A percentile compares a stretch with the other conserved stretches of the same genome.
Conservation (phyloP, 2,329 filamentous ascomycete genomes). For the Knufia petricola region DNA sequence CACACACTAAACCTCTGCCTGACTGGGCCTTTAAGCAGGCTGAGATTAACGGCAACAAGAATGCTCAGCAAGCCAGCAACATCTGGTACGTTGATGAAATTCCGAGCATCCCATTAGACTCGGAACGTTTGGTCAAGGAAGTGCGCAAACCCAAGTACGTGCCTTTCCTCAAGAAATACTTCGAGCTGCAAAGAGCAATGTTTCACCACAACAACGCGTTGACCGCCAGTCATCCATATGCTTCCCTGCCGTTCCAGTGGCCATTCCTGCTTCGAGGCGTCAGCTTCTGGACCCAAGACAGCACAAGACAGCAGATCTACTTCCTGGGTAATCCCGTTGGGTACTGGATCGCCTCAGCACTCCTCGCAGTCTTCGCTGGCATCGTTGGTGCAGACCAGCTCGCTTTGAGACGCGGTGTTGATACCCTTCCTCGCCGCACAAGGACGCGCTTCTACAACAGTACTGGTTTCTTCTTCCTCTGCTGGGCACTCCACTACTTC, state of each 20-base stretch:
- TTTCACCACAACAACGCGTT: slow-evolving; percentile 99
- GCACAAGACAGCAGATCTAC: slow-evolving; percentile 93
- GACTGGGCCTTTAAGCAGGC: slow-evolving; percentile 97
- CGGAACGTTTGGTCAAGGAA: slow-evolving; percentile 64
- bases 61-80: slow-evolving; percentile 78
- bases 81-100: slow-evolving; percentile 92
- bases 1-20: slow-evolving; percentile 84
- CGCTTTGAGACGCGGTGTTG: slow-evolving; percentile 81
- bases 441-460: slow-evolving; percentile 95
- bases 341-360: slow-evolving; percentile 91
- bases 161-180: slow-evolving; percentile 87
- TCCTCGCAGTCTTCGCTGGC: slow-evolving; percentile 86
- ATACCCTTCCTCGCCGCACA: slow-evolving; percentile 83
- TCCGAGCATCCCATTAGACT: slow-evolving; percentile 62
- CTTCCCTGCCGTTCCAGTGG: slow-evolving; percentile 93
- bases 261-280: slow-evolving; percentile 94
- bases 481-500: slow-evolving; percentile 94
- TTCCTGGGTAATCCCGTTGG: slow-evolving; percentile 94
- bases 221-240: slow-evolving; percentile 92
- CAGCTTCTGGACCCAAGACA: slow-evolving; percentile 97
- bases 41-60: slow-evolving; percentile 99
- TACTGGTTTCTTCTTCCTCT: slow-evolving; percentile 97
- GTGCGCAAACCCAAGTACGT: slow-evolving; percentile 70
- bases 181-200: slow-evolving; percentile 95
- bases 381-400: slow-evolving; percentile 89